These are phyloP conservation scores for Flaveria bidentis DNA, from an alignment of 129 eudicot species.

Conservation along the genomic window DNA sequence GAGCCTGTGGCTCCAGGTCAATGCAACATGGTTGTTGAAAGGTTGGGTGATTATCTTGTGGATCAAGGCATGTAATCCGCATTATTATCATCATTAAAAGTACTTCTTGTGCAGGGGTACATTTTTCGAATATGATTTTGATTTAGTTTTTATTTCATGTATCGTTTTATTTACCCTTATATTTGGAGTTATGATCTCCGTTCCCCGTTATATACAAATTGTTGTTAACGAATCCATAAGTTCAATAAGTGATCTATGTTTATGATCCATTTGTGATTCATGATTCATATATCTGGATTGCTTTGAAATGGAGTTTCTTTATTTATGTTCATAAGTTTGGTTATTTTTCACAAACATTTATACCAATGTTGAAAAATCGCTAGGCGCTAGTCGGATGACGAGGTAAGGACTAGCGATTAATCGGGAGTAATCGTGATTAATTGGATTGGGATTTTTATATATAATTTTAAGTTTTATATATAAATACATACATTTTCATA, in stretches of 20 bases:
- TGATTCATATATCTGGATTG: conserved; percentile 9
- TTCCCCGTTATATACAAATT: conserved; percentile 14
- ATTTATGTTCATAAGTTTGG: not conserved
- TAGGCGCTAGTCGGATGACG: no score
- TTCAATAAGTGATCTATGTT: conserved; percentile 32
- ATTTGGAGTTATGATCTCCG: conserved; percentile 31
- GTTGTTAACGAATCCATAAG: conserved; percentile 22
- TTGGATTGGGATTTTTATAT: no score
- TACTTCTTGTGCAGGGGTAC: conserved; percentile 12
- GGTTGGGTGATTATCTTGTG: conserved; percentile 78
- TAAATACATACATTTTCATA: no score
- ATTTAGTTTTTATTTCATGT: conserved; percentile 13
- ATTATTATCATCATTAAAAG: conserved; percentile 11
- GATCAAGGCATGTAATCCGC: conserved; percentile 62
- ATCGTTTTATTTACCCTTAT: conserved; percentile 5
- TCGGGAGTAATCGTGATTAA: no score
- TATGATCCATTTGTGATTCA: conserved; percentile 9
- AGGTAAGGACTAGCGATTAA: no score
- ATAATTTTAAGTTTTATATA: no score
- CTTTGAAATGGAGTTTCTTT: not conserved
- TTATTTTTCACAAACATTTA: not conserved
- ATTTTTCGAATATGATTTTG: not conserved
- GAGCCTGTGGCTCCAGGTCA: conserved; percentile 86
- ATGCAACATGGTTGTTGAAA: conserved; percentile 92
- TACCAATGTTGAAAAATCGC: no score